Evolutionary conservation across 2,329 filamentous ascomycete species (phyloP), one percentile per base, ranked within the genome.

Genomic region (Alternaria angustiovoidea): DNA sequence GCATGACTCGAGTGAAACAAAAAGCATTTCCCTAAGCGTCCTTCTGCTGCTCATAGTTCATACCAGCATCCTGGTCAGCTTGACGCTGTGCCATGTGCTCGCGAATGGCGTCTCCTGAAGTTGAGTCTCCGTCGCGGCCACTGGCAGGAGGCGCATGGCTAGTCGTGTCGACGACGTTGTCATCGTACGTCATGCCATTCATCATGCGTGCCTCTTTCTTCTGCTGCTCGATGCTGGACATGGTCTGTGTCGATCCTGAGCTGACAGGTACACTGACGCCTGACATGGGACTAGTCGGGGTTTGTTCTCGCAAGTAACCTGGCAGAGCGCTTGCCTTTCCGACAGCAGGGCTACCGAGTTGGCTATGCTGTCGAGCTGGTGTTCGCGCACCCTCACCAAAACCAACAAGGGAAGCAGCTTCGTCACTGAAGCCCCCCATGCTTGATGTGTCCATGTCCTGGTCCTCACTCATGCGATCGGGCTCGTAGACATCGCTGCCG

Each of bases 341-440:
- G 30, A 83, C 91, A 39, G 92, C 92, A 0, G 93, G 93, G 61
- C 89, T 92, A 58, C 94, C 89, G 5, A 93, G 93, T 76, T 91
- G 93, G 68, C 90, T 92, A 42, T 75, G 71, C 63, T 81, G 78
- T 49, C 82, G 71, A 12, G 82, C 82, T 20, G 83, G 82, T n/a
- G 83, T 84, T 58, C 82, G 76, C 9, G 94, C 94, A 34, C 94
- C 94, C 77, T 97, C 94, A 51, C 94, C 94, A 69, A 97, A 97
- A 0, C 91, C 94, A 9, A 97, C 94, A 6, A 97, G 84, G 64
- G 91, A 94, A 2, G 90, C 92, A 53, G 89, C 89, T 71, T 96
- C 93, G 70, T 96, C 93, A 70, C 91, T 94, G 85, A 95, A 90
- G 60, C 91, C 91, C 66, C 92, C 91, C 51, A 89, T 87, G 63